phyloP scores from a whole-genome alignment of 129 eudicot species.

The Rutidosis leptorrhynchoides region DNA sequence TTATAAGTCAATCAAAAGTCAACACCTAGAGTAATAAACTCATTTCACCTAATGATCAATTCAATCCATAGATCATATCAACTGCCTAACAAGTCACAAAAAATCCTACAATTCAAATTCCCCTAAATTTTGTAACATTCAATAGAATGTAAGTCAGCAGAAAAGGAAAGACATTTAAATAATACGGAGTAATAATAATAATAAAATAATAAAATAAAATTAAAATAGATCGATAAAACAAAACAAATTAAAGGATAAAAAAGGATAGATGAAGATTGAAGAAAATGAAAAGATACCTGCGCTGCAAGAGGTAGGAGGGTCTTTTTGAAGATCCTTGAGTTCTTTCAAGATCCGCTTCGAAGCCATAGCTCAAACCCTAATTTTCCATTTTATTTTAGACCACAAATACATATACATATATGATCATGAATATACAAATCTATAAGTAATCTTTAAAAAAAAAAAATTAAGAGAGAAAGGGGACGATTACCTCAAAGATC shows the following conservation, averaged over 20 bases:
- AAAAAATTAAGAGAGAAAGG: not conserved
- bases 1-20: constrained; percentile 11
- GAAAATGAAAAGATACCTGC: constrained; percentile 40
- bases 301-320: constrained; percentile 83
- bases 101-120: not conserved
- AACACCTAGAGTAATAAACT: not conserved
- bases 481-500: constrained; percentile 28
- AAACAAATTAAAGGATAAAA: not conserved
- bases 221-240: constrained; percentile 8
- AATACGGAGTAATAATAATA: too few relatives aligned
- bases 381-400: too few relatives aligned
- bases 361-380: not conserved
- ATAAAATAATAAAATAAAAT: too few relatives aligned
- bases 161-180: not conserved
- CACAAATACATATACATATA: not conserved
- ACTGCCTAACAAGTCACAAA: constrained; percentile 6
- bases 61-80: constrained; percentile 9
- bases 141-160: not conserved
- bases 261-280: not conserved
- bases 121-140: not conserved
- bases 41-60: not conserved
- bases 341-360: constrained; percentile 63
- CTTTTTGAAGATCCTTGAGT: constrained; percentile 73
- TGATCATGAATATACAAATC: not conserved
- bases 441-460: not conserved